Conservation (phyloP, 805 yeast genomes). For the Lachancea cidri region DNA sequence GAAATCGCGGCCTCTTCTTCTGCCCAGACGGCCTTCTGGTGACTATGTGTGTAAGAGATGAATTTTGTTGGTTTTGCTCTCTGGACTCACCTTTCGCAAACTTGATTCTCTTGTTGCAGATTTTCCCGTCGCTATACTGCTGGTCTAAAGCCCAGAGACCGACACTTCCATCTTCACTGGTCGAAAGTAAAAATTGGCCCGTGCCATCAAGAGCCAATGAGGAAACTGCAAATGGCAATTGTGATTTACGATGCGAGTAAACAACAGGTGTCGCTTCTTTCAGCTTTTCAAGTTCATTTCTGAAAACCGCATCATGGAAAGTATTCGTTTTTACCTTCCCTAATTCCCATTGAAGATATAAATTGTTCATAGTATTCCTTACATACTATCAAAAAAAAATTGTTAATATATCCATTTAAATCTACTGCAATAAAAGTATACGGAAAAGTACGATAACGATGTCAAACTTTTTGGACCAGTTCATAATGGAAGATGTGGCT, state of each 20-base stretch:
- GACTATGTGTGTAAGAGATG: slow-evolving; percentile 1
- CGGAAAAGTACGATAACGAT: slow-evolving; percentile 10
- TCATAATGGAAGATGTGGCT: slow-evolving; percentile 75
- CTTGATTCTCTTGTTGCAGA: slow-evolving; percentile 27
- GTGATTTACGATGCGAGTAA: slow-evolving; percentile 5
- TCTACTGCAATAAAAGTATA: too few relatives aligned
- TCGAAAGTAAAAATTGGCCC: slow-evolving; percentile 17
- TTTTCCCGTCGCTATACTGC: slow-evolving; percentile 15
- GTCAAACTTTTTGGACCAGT: slow-evolving; percentile 53
- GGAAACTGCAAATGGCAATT: slow-evolving; percentile 9
- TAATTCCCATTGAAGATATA: slow-evolving; percentile 12
- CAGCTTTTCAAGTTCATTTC: slow-evolving; percentile 19
- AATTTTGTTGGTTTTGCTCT: neutral
- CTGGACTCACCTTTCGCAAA: slow-evolving; percentile 5
- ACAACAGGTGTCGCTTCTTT: slow-evolving; percentile 13
- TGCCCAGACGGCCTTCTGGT: slow-evolving; percentile 1
- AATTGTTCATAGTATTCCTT: neutral
- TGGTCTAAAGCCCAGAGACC: slow-evolving; percentile 29
- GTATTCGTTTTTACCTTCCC: slow-evolving; percentile 10
- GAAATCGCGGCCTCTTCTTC: neutral
- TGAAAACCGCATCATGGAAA: slow-evolving; percentile 10
- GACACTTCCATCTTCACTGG: slow-evolving; percentile 34
- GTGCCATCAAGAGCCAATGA: slow-evolving; percentile 20
- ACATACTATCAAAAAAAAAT: neutral
- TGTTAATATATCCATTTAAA: too few relatives aligned